Percentiles rank a stretch among this genome's conserved stretches.
Conservation (phyloP, 495 filamentous ascomycete genomes). For the Aspergillus nidulans region DNA sequence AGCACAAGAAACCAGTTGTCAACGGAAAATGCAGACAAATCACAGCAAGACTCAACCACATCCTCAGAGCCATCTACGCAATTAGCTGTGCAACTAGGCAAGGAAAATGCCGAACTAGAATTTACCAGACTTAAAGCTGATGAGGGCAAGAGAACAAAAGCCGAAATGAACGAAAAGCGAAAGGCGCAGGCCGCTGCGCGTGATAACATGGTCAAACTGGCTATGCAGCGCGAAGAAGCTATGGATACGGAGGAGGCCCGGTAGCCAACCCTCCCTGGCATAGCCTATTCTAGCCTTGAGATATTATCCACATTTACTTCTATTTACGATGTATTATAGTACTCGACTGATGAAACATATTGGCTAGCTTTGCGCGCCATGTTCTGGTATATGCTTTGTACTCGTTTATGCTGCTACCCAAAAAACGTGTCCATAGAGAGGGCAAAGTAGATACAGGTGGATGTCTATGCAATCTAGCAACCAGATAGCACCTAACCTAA, state of each 20-base stretch:
- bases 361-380: not conserved
- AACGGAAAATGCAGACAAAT: not conserved
- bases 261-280: constrained; percentile 1
- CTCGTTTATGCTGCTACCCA: too few species aligned
- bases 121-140: not conserved
- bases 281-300: too few species aligned
- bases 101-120: constrained; percentile 10
- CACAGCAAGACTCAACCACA: not conserved
- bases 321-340: constrained; percentile 1
- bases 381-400: too few species aligned
- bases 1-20: not conserved
- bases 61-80: not conserved
- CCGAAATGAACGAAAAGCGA: constrained; percentile 26
- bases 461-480: not conserved
- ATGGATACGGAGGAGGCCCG: constrained; percentile 34
- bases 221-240: constrained; percentile 44
- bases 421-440: too few species aligned
- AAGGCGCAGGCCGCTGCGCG: constrained; percentile 36
- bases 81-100: constrained; percentile 2
- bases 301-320: too few species aligned
- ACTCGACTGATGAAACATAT: not conserved
- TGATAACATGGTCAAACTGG: constrained; percentile 34
- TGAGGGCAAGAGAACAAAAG: not conserved
- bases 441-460: not conserved
- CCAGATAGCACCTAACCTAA: not conserved